Evolutionary conservation across 2,329 filamentous ascomycete species (phyloP), one percentile per base, ranked within the genome.

Genomic region (Beauveria asiatica): DNA sequence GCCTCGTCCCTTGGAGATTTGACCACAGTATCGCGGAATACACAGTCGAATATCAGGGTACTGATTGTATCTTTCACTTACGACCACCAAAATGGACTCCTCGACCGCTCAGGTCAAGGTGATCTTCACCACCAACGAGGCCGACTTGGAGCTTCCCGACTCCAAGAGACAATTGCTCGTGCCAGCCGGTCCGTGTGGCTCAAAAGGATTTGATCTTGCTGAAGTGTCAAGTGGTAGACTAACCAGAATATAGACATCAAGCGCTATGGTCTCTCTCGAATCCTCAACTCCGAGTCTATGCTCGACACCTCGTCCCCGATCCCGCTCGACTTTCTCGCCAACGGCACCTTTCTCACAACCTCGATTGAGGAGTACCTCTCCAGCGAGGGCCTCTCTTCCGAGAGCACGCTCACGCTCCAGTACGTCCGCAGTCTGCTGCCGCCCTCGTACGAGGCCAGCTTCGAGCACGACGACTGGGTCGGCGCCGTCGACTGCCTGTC

Each of bases 401-500:
- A 99, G 78, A 89, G 87, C 5, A 93, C 88, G 4, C 77, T 99
- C 57, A 88, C 87, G 41, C 82, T 99, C 61, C 92, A 97, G 78
- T 99, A 97, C 74, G 91, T 97, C 41, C 88, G 92, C 68, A 94
- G 92, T 64, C 78, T 97, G 66, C 85, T 97, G 62, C 94, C 94
- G 8, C 94, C 94, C 19, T 81, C 89, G 41, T 93, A 94, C 72
- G 86, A 96, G 67, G 88, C 92, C 13, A 94, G 89, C 70, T 99
- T 96, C 72, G 88, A 97, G 76, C 93, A 99, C 73, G 92, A 99
- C 70, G 94, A 97, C 73, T 99, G 94, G 94, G 89, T 99, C 53
- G 90, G 90, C 71, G 83, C 84, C 27, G 85, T 97, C 27, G 92
- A 97, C 72, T 83, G 96, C 5, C 78, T 96, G 25, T 92, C 91